Evolutionary conservation across 352 stramenopile species (phyloP).

Genomic region (Plasmopara muralis): DNA sequence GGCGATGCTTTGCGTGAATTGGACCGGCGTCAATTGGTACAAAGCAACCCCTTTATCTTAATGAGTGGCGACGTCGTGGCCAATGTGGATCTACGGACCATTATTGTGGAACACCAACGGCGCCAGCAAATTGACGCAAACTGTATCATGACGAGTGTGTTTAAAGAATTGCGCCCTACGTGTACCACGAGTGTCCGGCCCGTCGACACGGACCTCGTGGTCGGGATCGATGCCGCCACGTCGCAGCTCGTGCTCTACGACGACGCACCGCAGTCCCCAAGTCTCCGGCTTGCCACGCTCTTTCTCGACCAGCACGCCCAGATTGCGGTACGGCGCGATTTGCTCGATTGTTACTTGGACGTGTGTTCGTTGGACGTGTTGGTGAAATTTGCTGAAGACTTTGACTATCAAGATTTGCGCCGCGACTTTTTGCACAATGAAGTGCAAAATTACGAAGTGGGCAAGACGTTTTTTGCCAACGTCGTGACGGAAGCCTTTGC

Average conservation of each 20-base stretch:
- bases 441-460: slow-evolving; percentile 96
- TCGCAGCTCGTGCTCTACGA: slow-evolving; percentile 84
- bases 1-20: slow-evolving; percentile 95
- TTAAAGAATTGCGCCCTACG: slow-evolving; percentile 83
- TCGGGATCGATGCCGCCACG: slow-evolving; percentile 70
- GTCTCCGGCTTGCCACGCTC: slow-evolving; percentile 53
- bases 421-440: slow-evolving; percentile 95
- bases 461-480: slow-evolving; percentile 95
- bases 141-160: slow-evolving; percentile 95
- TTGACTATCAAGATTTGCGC: slow-evolving; percentile 96
- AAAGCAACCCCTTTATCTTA: slow-evolving; percentile 96
- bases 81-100: slow-evolving; percentile 89
- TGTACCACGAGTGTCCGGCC: slow-evolving; percentile 52
- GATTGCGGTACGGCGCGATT: slow-evolving; percentile 88
- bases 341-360: slow-evolving; percentile 97
- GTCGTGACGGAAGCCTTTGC: slow-evolving; percentile 91
- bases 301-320: slow-evolving; percentile 81
- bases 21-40: slow-evolving; percentile 90
- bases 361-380: slow-evolving; percentile 98
- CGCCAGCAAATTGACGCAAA: slow-evolving; percentile 87
- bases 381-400: slow-evolving; percentile 96
- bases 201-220: slow-evolving; percentile 73
- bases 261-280: slow-evolving; percentile 44
- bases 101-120: slow-evolving; percentile 65
- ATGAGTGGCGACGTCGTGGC: slow-evolving; percentile 95